phyloP scores from a whole-genome alignment of 345 rosid genomes.

The Arabidopsis thaliana region TAIR10.1 NC_003071.7:13649001-13649500 shows the following conservation, averaged over 20 bases:
- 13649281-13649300: constrained; percentile 34
- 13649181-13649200: constrained; percentile 31
- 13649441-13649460: constrained; percentile 3
- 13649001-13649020: neutral
- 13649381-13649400: neutral
- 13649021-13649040: neutral
- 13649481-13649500: neutral
- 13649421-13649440: neutral
- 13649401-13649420: neutral
- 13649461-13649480: neutral
- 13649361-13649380: neutral
- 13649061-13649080: neutral
- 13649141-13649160: constrained; percentile 25
- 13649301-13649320: constrained; percentile 17
- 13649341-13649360: neutral
- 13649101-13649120: neutral
- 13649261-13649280: constrained; percentile 27
- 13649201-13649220: constrained; percentile 25
- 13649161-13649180: constrained; percentile 27
- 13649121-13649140: constrained; percentile 2
- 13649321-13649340: neutral
- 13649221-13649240: constrained; percentile 28
- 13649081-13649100: neutral
- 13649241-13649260: constrained; percentile 42
- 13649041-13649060: constrained; percentile 3